A percentile compares a stretch with the other conserved stretches of the same genome.
These are phyloP conservation scores for Trametes hirsuta DNA, from an alignment of 1,284 basidiomycete genomes.

Conservation along the genomic window DNA sequence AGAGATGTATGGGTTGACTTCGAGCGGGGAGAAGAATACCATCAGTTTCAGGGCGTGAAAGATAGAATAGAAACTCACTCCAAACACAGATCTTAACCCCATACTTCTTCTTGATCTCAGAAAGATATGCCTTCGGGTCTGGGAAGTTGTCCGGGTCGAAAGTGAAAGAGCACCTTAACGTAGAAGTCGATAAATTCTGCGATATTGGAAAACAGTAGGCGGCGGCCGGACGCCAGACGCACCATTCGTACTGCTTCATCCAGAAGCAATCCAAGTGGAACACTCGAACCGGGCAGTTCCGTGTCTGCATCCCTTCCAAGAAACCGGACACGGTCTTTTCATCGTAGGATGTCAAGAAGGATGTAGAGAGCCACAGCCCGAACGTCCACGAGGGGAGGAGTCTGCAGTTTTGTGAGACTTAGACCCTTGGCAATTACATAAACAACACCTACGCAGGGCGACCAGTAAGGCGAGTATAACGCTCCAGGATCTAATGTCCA, in stretches of 20 bases:
- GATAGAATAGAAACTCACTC: conserved; percentile 48
- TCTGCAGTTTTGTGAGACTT: conserved; percentile 35
- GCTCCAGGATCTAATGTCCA: conserved; percentile 54
- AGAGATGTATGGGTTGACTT: conserved; percentile 72
- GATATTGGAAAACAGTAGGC: neutral
- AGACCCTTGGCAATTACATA: neutral
- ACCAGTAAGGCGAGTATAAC: conserved; percentile 67
- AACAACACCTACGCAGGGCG: conserved; percentile 54
- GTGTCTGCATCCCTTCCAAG: conserved; percentile 70
- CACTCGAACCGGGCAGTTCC: conserved; percentile 72
- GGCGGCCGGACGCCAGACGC: neutral
- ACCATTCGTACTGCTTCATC: conserved; percentile 82
- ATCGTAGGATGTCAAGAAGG: conserved; percentile 74
- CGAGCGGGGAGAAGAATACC: neutral
- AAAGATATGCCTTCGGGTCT: conserved; percentile 67
- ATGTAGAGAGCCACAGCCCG: conserved; percentile 78
- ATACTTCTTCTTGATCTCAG: conserved; percentile 69
- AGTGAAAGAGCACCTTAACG: conserved; percentile 68
- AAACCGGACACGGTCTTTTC: conserved; percentile 69
- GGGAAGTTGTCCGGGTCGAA: conserved; percentile 80
- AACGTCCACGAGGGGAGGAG: conserved; percentile 74
- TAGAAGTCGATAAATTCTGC: neutral
- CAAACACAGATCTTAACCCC: conserved; percentile 76
- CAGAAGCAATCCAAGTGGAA: conserved; percentile 82
- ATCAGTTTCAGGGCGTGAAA: neutral